These are phyloP conservation scores for Oropetium thomaeum DNA, from an alignment of 176 grass and related monocot species.

Conservation along the genomic window DNA sequence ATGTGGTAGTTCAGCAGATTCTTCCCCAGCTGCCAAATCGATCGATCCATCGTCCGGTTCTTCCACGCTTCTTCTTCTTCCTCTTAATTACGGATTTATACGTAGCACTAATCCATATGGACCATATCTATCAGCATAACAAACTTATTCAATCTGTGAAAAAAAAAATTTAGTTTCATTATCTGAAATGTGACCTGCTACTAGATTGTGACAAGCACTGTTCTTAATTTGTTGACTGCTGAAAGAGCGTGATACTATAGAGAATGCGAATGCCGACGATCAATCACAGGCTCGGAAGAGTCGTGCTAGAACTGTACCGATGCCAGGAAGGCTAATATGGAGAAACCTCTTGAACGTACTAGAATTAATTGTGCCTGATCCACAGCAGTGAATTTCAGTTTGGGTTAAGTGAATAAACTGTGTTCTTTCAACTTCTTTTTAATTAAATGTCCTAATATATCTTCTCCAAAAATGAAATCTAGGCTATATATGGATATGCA, in stretches of 20 bases:
- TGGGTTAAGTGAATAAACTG: too few species aligned
- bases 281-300: background rate
- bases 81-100: background rate
- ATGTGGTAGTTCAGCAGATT: constrained; percentile 16
- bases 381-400: too few species aligned
- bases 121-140: constrained; percentile 8
- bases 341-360: too few species aligned
- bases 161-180: background rate
- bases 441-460: too few species aligned
- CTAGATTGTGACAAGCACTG: too few species aligned
- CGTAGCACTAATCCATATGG: background rate
- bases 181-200: background rate
- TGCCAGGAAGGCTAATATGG: background rate
- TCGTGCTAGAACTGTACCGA: too few species aligned
- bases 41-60: too few species aligned
- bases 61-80: too few species aligned
- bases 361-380: too few species aligned
- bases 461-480: too few species aligned
- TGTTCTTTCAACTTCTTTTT: too few species aligned
- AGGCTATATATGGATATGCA: too few species aligned
- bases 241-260: background rate
- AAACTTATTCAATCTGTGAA: background rate
- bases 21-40: background rate
- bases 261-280: constrained; percentile 6
- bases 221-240: background rate